phyloP scores from a whole-genome alignment of 805 yeast genomes.

The Kregervanrija delftensis region DNA sequence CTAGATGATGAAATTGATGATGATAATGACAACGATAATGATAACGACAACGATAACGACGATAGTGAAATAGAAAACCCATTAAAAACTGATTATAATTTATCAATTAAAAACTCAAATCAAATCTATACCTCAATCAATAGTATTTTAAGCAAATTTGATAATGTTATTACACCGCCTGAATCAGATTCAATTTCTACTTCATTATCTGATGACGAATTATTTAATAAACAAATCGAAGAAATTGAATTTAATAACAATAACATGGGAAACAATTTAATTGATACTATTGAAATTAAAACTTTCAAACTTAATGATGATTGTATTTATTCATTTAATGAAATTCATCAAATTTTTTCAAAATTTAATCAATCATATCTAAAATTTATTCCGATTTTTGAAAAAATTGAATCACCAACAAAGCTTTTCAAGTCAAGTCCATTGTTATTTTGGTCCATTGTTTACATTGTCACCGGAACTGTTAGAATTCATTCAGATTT shows the following conservation, averaged over 20 bases:
- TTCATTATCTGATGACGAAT: conserved; percentile 10
- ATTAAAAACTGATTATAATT: background rate
- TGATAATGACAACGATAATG: background rate
- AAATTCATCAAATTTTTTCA: conserved; percentile 10
- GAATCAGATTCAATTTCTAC: conserved; percentile 9
- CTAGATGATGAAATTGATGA: conserved; percentile 2
- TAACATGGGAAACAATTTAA: background rate
- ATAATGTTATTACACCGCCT: conserved; percentile 6
- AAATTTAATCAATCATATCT: conserved; percentile 18
- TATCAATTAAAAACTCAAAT: background rate
- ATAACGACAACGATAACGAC: conserved; percentile 1
- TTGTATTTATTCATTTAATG: conserved; percentile 6
- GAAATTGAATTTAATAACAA: background rate
- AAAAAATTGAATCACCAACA: conserved; percentile 17
- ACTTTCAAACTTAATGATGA: conserved; percentile 7
- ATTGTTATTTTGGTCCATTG: conserved; percentile 28
- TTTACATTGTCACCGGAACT: conserved; percentile 16
- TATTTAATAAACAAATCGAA: background rate
- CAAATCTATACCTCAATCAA: conserved; percentile 2
- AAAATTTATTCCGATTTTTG: conserved; percentile 21
- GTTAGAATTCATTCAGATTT: conserved; percentile 11
- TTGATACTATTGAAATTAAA: conserved; percentile 4
- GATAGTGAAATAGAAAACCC: background rate
- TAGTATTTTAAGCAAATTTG: conserved; percentile 4
- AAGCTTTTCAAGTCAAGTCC: conserved; percentile 13